A percentile compares a stretch with the other conserved stretches of the same genome.
Evolutionary conservation across 129 eudicot genomes (phyloP).

Genomic region (Helichrysum umbraculigerum): DNA sequence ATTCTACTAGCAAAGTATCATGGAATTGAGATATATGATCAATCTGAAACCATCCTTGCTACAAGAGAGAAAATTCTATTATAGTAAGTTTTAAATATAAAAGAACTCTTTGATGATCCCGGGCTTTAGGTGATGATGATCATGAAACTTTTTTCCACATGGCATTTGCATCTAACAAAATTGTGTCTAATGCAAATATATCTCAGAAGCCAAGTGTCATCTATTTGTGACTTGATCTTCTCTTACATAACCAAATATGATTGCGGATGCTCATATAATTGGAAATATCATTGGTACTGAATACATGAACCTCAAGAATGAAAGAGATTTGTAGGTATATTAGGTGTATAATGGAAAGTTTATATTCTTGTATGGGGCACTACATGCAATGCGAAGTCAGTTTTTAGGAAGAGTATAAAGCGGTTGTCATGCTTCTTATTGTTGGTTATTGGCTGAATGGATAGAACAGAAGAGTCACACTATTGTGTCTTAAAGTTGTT

Average conservation of each 20-base stretch:
- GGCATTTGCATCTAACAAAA: conserved; percentile 1
- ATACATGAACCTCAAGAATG: not conserved
- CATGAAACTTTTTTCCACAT: not conserved
- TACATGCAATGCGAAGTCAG: too few relatives aligned
- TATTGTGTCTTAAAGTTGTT: too few relatives aligned
- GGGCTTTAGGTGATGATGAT: not conserved
- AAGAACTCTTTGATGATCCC: not conserved
- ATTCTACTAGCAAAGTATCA: not conserved
- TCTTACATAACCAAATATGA: not conserved
- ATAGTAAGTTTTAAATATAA: not conserved
- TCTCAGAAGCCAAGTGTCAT: not conserved
- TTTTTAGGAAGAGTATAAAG: too few relatives aligned
- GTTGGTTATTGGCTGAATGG: too few relatives aligned
- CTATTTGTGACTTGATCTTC: not conserved
- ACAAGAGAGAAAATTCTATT: not conserved
- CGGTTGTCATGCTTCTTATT: too few relatives aligned
- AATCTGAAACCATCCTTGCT: not conserved
- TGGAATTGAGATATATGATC: not conserved
- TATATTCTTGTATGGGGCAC: too few relatives aligned
- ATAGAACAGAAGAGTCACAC: too few relatives aligned
- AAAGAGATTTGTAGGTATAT: not conserved
- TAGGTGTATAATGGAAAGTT: too few relatives aligned
- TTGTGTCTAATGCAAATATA: not conserved
- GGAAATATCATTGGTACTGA: not conserved
- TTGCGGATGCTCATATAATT: not conserved